Base-by-base conservation (phyloP, 2,329 filamentous ascomycete species). In the Hypoxylon sp. region DNA sequence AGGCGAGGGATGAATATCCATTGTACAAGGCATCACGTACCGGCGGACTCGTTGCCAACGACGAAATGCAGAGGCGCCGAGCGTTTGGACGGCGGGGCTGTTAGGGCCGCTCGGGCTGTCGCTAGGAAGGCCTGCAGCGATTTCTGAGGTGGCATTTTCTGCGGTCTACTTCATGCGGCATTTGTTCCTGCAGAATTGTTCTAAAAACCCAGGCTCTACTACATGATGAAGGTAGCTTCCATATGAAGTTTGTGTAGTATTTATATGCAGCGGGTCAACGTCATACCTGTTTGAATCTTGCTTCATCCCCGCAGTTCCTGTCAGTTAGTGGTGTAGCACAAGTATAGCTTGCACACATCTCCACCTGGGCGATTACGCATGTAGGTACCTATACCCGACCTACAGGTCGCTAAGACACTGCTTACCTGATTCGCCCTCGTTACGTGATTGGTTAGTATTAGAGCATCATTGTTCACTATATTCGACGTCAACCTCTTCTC, bases 21-120 rank as follows among this genome's bases (percentile, higher is more conserved):
- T n/a, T n/a, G n/a, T n/a, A 42, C 6, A 42, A 7, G 7, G 6
- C 37, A 42, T 17, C 39, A 73, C 78, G 69, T 75, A 88, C 89
- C 89, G 62, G 88, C 89, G 21, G 89, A 89, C 77, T 92, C 89
- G 70, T 92, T 92, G 46, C 89, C 89, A 7, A 91, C 83, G 3
- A 92, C 88, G 73, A 92, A 86, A 2, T 85, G 88, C 59, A 91
- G 72, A 1, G 87, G 87, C 3, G 75, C 77, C 0, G 79, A 72
- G 13, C 84, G 80, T 68, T 85, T 82, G 3, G 81, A 73, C 0
- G 82, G 78, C 1, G 85, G 81, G 3, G 81, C 78, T 1, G 79
- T 73, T 27, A 90, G 75, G 1, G 84, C 82, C 10, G 79, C 78
- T 59, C 82, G 83, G 19, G 88, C 87, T 0, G 80, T 79, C 3